These are phyloP conservation scores for Angophora floribunda DNA, from an alignment of 345 rosid genomes.

Conservation along the genomic window DNA sequence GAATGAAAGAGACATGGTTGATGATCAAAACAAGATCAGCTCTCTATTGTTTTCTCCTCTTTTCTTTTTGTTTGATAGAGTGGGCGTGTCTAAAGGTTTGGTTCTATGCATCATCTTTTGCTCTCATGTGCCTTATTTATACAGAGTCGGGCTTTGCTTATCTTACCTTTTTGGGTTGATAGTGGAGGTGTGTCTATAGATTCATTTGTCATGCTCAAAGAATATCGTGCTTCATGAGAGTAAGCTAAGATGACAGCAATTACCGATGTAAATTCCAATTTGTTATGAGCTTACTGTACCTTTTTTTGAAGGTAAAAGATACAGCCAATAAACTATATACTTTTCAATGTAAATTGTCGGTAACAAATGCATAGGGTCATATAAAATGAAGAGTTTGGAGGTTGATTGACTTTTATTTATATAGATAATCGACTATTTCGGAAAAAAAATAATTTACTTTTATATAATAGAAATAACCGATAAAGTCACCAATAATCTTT, in stretches of 20 bases:
- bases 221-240: neutral
- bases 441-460: too few relatives aligned
- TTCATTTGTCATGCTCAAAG: neutral
- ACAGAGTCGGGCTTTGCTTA: neutral
- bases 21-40: neutral
- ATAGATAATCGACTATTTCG: too few relatives aligned
- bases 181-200: neutral
- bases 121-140: neutral
- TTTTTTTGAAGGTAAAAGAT: too few relatives aligned
- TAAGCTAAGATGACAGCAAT: too few relatives aligned
- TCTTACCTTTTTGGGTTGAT: neutral
- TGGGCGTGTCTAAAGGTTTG: neutral
- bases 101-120: neutral
- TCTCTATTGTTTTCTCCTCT: neutral
- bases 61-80: neutral
- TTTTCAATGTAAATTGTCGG: too few relatives aligned
- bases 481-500: neutral
- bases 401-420: too few relatives aligned
- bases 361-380: too few relatives aligned
- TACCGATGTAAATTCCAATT: too few relatives aligned
- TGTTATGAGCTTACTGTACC: too few relatives aligned
- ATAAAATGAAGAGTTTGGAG: too few relatives aligned
- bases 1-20: neutral
- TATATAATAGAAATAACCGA: too few relatives aligned
- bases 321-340: too few relatives aligned